Evolutionary conservation across 768 basidiomycete genomes (phyloP), one percentile per base, ranked within the genome.

Genomic region (Gymnopilus dilepis): DNA sequence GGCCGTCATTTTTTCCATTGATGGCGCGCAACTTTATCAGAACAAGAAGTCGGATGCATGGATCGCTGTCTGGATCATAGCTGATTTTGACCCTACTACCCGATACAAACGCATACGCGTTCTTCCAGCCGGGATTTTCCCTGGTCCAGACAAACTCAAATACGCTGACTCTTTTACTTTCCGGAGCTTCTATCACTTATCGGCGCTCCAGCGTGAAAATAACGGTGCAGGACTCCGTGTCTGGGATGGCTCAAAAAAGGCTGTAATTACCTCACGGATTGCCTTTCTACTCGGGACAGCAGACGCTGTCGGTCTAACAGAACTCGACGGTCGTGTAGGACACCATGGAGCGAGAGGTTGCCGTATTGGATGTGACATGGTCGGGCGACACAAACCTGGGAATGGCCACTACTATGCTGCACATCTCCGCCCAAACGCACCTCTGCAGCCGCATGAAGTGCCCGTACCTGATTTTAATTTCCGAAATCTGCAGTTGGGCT

Each of bases 21-120:
- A 80, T 61, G 74, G 80, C 11, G 74, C 76, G 0, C 78, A 81
- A 60, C 71, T 81, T 0, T 80, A 78, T 59, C 61, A 59, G 11
- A 68, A 69, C 60, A 80, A 80, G 60, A 56, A 62, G 15, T 81
- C 79, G 0, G 76, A 80, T 40, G 71, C 68, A 26, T 79, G 77
- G 77, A 76, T 80, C 5, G 69, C 56, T 30, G 73, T 80, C 4
- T 80, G 78, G 77, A 60, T 78, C 6, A 63, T 80, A 9, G 37
- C 69, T 6, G 65, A 78, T 51, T 64, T 69, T 19, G 48, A 57
- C n/a, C 74, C 73, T 2, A 59, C 69, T 13, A 17, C 58, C 1
- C 66, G 62, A 1, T 73, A 65, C 47, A 70, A 72, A 34, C 68
- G 67, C 31, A 52, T 56, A 8, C 57, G 59, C 41, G 57, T 69